Base-by-base conservation (phyloP, 345 rosid species). In the Euphorbia tirucalli region DNA sequence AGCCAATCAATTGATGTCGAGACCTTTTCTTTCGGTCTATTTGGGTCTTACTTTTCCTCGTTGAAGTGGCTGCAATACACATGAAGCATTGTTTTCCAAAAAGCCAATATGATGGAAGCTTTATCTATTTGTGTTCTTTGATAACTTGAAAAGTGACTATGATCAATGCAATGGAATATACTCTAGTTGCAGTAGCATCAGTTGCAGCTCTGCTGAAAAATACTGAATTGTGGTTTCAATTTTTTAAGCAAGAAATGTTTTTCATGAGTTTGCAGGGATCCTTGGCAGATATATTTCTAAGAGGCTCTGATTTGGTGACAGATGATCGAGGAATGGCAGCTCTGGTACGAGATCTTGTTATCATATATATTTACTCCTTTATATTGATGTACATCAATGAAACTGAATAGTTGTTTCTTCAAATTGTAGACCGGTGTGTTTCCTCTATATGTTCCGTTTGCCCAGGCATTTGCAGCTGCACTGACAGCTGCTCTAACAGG, bases 381-480 rank as follows among this genome's bases (percentile, higher is more conserved):
- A 3, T 44, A 9, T n/a, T 67, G 41, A 11, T 48, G 14, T 31
- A 35, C 65, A 62, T 59, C 49, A n/a, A 30, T 64, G 39, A 32
- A 54, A 55, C 71, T 69, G 44, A 82, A 65, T 22, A 7, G 10
- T 50, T 28, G 5, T 41, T 73, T 65, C 66, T 65, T 25, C 68
- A 9, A 69, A 65, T 52, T 80, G 58, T 69, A 92, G 98, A 82
- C 96, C 1, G 97, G 98, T 31, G 79, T 92, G 49, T 80, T 94
- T 27, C 98, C 97, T 73, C 98, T 97, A 44, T 92, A 89, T 74
- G 99, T 92, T 37, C 99, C 97, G 54, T 95, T 95, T 75, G 99
- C 99, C 67, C 97, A 92, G 81, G 99, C 85, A 16, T 90, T 95
- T 83, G 97, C 99, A 15, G 99, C 99, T 71, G 99, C 83, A 54